These are phyloP conservation scores for Melaleuca quinquenervia DNA, from an alignment of 345 rosid species.

Conservation along the genomic window DNA sequence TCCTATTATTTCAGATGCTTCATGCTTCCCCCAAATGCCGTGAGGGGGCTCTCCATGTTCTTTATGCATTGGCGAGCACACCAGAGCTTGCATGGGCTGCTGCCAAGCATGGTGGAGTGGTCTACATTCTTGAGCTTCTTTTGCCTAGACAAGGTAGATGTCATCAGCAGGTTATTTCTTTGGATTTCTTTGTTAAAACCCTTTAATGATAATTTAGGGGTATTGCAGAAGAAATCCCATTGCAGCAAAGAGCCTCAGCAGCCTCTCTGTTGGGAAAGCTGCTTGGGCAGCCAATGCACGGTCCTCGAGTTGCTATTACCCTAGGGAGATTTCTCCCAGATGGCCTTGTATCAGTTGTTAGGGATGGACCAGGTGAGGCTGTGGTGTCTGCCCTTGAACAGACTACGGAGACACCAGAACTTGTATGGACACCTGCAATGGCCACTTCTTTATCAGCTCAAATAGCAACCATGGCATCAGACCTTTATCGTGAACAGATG, in stretches of 20 bases:
- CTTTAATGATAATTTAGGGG: constrained; percentile 9
- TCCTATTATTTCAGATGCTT: constrained; percentile 95
- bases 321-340: constrained; percentile 96
- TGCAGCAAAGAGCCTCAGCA: constrained; percentile 94
- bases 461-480: constrained; percentile 90
- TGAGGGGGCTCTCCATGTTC: constrained; percentile 96
- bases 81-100: constrained; percentile 99
- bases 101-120: constrained; percentile 98
- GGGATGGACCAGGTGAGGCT: constrained; percentile 99
- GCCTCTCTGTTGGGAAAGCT: constrained; percentile 97
- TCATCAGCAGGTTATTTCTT: constrained; percentile 1
- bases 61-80: constrained; percentile 97
- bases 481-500: constrained; percentile 82
- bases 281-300: constrained; percentile 97
- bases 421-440: constrained; percentile 99
- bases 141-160: constrained; percentile 76
- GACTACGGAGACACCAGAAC: constrained; percentile 96
- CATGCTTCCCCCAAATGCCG: constrained; percentile 83
- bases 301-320: constrained; percentile 97
- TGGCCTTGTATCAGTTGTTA: constrained; percentile 83
- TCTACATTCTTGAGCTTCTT: constrained; percentile 92
- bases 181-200: constrained; percentile 2
- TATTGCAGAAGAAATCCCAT: constrained; percentile 82
- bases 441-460: constrained; percentile 96
- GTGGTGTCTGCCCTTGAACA: constrained; percentile 85